Evolutionary conservation across 495 filamentous ascomycete species (phyloP), one percentile per base, ranked within the genome.

Genomic region (Penicillium canescens): DNA sequence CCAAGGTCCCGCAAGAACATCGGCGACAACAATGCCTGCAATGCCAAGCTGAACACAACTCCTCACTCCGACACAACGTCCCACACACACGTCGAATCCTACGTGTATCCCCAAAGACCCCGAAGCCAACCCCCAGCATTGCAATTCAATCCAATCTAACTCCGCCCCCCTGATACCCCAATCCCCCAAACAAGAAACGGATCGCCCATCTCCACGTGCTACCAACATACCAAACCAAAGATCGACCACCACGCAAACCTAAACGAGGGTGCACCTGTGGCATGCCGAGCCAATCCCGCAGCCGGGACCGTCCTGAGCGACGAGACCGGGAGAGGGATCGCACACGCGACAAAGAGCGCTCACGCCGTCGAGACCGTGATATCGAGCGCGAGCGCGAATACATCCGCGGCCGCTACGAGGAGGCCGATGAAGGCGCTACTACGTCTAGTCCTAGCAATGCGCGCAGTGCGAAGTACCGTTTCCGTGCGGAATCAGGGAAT

Each of bases 281-380:
- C 43, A 78, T 78, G 74, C 69, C 65, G 65, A 67, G 66, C 43
- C 68, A 74, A 40, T 74, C 71, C 21, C 69, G 66, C 41, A 67
- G 70, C 47, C 71, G 74, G 39, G 73, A 77, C 55, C 70, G 68
- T 11, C 68, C 74, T 40, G 65, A 66, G 46, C 74, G 72, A 28
- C 65, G 67, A 26, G 76, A 77, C 44, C 63, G 73, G 9, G 75
- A 78, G 28, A 65, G 72, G 4, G 72, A 72, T 28, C 68, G 63
- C 0, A 64, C 47, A 66, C 56, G 57, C 38, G 62, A 65, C 31
- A 48, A 43, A 8, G 58, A 62, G 16, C 58, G 62, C 20, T 52
- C 58, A 23, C 61, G 62, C 36, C 43, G 55, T 33, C 57, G 59
- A 21, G 48, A 61, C 23, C 54, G 53, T 11, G 53, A 61, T 18